These are phyloP conservation scores for Kockovaella imperatae DNA, from an alignment of 768 basidiomycete species.

Conservation along the genomic window DNA sequence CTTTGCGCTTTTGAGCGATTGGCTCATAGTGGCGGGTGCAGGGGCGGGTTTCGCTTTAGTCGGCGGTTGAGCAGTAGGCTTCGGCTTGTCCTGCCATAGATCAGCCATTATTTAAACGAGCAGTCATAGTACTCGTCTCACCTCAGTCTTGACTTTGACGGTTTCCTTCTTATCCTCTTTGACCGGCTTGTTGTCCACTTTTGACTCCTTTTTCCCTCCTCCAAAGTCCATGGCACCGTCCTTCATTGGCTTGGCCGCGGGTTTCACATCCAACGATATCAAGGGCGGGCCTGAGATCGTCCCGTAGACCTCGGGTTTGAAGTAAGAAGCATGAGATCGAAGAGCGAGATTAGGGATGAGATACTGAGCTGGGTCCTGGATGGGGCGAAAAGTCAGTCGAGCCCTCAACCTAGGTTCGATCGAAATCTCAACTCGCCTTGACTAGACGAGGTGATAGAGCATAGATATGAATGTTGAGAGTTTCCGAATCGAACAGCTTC, in stretches of 20 bases:
- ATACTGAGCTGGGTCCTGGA: constrained; percentile 34
- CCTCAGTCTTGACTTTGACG: neutral
- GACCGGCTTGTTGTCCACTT: neutral
- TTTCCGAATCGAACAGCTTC: constrained; percentile 20
- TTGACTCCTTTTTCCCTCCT: constrained; percentile 6
- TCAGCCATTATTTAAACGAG: constrained; percentile 1
- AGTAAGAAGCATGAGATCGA: constrained; percentile 19
- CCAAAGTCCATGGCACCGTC: constrained; percentile 31
- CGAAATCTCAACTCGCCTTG: constrained; percentile 14
- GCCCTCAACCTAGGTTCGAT: neutral
- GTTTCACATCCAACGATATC: neutral
- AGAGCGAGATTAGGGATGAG: constrained; percentile 20
- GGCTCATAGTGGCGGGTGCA: neutral
- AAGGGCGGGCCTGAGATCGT: constrained; percentile 29
- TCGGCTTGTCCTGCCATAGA: neutral
- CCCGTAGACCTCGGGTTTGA: constrained; percentile 21
- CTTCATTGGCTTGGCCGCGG: constrained; percentile 17
- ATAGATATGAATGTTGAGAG: constrained; percentile 30
- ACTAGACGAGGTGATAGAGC: constrained; percentile 24
- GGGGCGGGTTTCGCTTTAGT: constrained; percentile 2
- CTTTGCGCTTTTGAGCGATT: constrained; percentile 1
- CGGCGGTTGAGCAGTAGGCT: neutral
- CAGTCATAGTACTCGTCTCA: too few species aligned
- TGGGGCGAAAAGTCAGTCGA: too few species aligned
- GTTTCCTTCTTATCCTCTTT: constrained; percentile 3